phyloP scores from a whole-genome alignment of 108 stramenopile genomes.

The Nitzschia sp. region DNA sequence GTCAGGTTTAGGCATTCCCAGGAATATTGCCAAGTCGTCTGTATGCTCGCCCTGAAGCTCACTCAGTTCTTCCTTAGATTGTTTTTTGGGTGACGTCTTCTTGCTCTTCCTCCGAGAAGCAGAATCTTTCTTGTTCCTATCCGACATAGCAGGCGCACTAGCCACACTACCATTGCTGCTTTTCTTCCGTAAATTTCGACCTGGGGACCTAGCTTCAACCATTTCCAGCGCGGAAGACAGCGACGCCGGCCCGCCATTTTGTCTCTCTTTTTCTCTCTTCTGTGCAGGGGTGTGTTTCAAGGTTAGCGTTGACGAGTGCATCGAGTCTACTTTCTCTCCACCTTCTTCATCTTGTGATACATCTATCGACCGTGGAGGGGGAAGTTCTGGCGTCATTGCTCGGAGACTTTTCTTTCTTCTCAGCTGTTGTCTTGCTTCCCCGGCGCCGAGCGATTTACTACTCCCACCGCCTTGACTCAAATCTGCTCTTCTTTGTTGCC shows the following conservation, averaged over 20 bases:
- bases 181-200: neutral
- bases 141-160: neutral
- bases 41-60: neutral
- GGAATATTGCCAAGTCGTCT: neutral
- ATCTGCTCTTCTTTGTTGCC: neutral
- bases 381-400: neutral
- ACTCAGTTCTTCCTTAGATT: neutral
- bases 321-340: neutral
- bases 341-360: neutral
- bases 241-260: neutral
- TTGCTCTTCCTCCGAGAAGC: neutral
- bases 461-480: neutral
- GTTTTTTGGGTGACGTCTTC: neutral
- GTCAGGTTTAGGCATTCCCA: constrained; percentile 1
- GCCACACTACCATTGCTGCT: neutral
- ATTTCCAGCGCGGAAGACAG: neutral
- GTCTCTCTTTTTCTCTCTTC: neutral
- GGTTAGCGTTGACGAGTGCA: neutral
- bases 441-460: neutral
- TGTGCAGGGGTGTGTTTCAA: neutral
- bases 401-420: constrained; percentile 1
- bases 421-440: neutral
- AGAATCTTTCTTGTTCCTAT: neutral
- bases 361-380: neutral
- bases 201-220: neutral